Evolutionary conservation across 768 basidiomycete genomes (phyloP), one percentile per base, ranked within the genome.

Genomic region (Tremella yokohamensis): DNA sequence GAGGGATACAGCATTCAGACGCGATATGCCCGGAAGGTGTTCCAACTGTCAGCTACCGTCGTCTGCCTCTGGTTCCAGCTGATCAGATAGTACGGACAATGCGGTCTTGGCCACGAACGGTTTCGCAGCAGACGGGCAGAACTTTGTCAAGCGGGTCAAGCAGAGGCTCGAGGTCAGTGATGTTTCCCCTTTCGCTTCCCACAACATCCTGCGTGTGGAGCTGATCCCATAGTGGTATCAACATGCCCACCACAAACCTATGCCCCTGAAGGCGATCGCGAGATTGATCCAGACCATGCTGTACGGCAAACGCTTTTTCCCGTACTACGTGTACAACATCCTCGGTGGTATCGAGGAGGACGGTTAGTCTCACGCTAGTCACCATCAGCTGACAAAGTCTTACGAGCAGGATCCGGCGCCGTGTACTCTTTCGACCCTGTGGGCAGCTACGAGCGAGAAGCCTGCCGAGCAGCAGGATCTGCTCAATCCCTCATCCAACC

Each of bases 361-460:
- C 74, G 92, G 92, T 92, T 70, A 66, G 87, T 82, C 53, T 15
- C 25, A 6, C 18, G 29, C 4, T 11, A 34, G 7, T 54, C 37
- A 18, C 22, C 34, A 18, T 6, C 7, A 6, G 4, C n/a, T 6
- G 42, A 18, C 4, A n/a, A n/a, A 16, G 22, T n/a, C 42, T 45
- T 4, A 51, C 47, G n/a, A 26, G 24, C 55, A 94, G 91, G 93
- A 11, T 84, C 89, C 38, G 96, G 96, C 52, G 90, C 94, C 9
- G 93, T 99, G 26, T 99, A 99, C 82, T 97, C 94, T n/a, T 99
- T 96, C 77, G 96, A 99, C 78, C 96, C 96, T 39, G 91, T 98
- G 29, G 96, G 96, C 24, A 92, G 89, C 49, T 99, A 99, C 77
- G 93, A 98, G 79, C 88, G 96, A 60, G 92, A 96, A 79, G 84